Evolutionary conservation across 2,329 filamentous ascomycete genomes (phyloP).

Genomic region (Cercospora canescens): DNA sequence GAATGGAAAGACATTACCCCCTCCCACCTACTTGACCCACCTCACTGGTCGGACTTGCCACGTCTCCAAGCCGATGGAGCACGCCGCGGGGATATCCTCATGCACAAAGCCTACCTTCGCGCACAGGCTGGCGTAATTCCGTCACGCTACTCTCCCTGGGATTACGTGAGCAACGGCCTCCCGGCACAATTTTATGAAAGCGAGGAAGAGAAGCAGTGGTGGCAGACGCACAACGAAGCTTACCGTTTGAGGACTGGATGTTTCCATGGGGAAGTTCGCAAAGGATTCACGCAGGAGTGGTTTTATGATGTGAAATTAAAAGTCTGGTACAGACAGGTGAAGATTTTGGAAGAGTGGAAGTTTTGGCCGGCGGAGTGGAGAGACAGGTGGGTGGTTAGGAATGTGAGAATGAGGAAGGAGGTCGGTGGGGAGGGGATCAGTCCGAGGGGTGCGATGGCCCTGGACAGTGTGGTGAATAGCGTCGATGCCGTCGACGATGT

Average conservation of each 20-base stretch:
- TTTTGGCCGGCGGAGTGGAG: neutral
- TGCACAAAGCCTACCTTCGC: neutral
- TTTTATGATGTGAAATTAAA: neutral
- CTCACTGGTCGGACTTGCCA: neutral
- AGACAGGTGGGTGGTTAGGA: neutral
- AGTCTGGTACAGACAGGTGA: neutral
- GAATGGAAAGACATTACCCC: neutral
- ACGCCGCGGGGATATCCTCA: too few relatives aligned
- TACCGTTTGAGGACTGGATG: neutral
- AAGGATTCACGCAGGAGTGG: neutral
- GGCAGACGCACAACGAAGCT: neutral
- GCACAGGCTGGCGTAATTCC: neutral
- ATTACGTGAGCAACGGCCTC: constrained; percentile 1
- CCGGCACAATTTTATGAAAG: neutral
- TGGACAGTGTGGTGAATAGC: neutral
- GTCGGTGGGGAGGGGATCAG: neutral
- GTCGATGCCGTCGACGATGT: too few relatives aligned
- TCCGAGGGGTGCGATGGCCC: neutral
- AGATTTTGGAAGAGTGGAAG: neutral
- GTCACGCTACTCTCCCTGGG: constrained; percentile 1
- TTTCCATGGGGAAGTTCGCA: neutral
- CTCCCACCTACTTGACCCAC: neutral
- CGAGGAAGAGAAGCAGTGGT: constrained; percentile 6
- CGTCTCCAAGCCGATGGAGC: neutral
- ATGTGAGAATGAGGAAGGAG: neutral